Base-by-base conservation (phyloP, 179 eudicot genomes). In the Beta lomatogona region DNA sequence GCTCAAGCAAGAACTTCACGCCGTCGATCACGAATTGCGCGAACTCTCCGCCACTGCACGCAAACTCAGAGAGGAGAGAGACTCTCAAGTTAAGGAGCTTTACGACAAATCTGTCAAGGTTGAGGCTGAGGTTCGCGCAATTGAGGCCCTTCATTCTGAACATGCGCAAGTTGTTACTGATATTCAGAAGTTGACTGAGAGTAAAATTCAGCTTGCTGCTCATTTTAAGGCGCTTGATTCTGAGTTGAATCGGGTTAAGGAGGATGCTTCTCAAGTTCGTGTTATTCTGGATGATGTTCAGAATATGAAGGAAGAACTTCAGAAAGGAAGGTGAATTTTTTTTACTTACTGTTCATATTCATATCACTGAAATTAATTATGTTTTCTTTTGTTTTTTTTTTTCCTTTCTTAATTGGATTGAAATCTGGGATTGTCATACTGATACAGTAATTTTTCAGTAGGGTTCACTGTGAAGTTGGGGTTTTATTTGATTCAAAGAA, bases 1-100 rank as follows among this genome's bases (percentile, higher is more conserved):
- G 2, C 92, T 94, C 69, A 88, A 91, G 61, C 93, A 94, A 78
- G 95, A 96, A 66, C 88, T 94, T n/a, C 19, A 89, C 58, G 80
- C 81, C 22, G 81, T 92, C 7, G 85, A 91, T 21, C 90, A 85
- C 36, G 94, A 94, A 28, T 82, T 91, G 69, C 90, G 86, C 16
- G 88, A 84, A 75, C 80, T 91, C 0, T 83, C 89, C 7, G 57
- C 88, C 65, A 80, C 86, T n/a, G 93, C 91, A 68, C 79, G 78
- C 19, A 74, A 91, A 14, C 72, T 94, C 18, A 86, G 86, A 82
- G 83, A 85, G 9, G 92, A 90, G 41, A 82, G 84, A 18, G 94
- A 91, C 48, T 86, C 85, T 18, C 87, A 88, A 80, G 90, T 94
- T 13, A 84, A 94, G 25, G 88, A 88, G 74, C 85, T 96, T 45